Evolutionary conservation across 1,284 basidiomycete species (phyloP).

Genomic region (Malassezia slooffiae): DNA sequence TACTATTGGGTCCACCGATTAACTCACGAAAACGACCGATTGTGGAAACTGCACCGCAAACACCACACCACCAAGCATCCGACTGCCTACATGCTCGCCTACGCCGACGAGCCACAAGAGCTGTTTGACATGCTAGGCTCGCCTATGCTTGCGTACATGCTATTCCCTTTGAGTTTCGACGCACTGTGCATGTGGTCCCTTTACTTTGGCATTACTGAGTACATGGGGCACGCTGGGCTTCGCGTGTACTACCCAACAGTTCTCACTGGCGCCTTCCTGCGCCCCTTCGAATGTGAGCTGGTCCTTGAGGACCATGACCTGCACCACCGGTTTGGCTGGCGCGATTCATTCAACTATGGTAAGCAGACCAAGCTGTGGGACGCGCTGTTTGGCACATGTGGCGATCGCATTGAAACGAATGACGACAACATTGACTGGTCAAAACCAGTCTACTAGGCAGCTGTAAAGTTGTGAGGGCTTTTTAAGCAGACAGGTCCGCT

Average conservation of each 20-base stretch:
- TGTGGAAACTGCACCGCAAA: constrained; percentile 27
- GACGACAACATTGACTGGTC: constrained; percentile 20
- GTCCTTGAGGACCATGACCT: constrained; percentile 43
- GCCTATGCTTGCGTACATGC: constrained; percentile 21
- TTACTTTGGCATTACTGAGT: constrained; percentile 27
- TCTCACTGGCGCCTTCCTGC: constrained; percentile 16
- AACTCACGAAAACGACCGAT: constrained; percentile 29
- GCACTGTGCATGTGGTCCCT: constrained; percentile 22
- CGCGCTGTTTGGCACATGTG: constrained; percentile 28
- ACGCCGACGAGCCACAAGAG: constrained; percentile 35
- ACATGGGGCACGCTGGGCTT: constrained; percentile 35
- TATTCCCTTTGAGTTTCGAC: constrained; percentile 17
- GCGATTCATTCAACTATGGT: constrained; percentile 29
- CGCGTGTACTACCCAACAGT: constrained; percentile 18
- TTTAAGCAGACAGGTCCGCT: no score
- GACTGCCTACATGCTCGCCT: constrained; percentile 22
- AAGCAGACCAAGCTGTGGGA: constrained; percentile 43
- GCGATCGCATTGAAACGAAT: constrained; percentile 24
- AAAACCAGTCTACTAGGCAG: not conserved
- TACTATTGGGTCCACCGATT: constrained; percentile 38
- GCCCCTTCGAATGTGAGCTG: constrained; percentile 24
- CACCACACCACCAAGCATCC: constrained; percentile 38
- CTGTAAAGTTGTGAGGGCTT: no score
- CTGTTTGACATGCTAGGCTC: constrained; percentile 27
- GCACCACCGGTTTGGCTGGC: constrained; percentile 41